Conservation (phyloP, 306 rosid genomes). For the Ormosia emarginata region DNA sequence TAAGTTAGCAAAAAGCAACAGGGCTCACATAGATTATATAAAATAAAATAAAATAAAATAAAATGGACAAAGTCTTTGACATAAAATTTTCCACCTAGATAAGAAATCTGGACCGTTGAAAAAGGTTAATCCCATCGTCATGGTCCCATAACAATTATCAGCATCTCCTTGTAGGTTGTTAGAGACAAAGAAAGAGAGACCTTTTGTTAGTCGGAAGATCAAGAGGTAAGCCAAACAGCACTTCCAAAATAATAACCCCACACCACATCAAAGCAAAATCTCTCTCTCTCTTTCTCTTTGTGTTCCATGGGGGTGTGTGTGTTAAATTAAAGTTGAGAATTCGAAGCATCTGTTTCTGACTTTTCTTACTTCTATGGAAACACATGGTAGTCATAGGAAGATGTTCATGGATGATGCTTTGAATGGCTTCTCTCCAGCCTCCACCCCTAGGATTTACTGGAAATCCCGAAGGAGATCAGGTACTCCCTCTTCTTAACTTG, state of each 20-base stretch:
- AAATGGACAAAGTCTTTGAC: conserved; percentile 30
- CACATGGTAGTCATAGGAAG: conserved; percentile 9
- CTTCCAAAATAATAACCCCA: not conserved
- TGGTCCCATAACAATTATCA: conserved; percentile 36
- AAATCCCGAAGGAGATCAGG: conserved; percentile 91
- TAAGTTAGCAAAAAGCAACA: not conserved
- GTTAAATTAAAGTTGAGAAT: not conserved
- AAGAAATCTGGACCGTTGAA: conserved; percentile 60
- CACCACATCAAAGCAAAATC: not conserved
- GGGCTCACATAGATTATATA: conserved; percentile 10
- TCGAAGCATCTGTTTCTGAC: not conserved
- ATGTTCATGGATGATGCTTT: conserved; percentile 50
- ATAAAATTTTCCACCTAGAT: conserved; percentile 31
- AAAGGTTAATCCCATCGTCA: not conserved
- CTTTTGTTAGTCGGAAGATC: conserved; percentile 21
- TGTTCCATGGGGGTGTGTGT: not conserved
- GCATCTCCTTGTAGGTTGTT: conserved; percentile 30
- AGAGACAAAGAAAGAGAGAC: not conserved
- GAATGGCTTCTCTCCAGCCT: conserved; percentile 63
- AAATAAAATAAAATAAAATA: too few species aligned
- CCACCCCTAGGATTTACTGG: conserved; percentile 74
- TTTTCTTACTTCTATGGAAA: conserved; percentile 40
- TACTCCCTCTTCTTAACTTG: not conserved
- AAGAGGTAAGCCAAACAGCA: conserved; percentile 10
- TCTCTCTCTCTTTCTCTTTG: not conserved